phyloP scores from a whole-genome alignment of 257 asterid genomes.

The Primulina tabacum region DNA sequence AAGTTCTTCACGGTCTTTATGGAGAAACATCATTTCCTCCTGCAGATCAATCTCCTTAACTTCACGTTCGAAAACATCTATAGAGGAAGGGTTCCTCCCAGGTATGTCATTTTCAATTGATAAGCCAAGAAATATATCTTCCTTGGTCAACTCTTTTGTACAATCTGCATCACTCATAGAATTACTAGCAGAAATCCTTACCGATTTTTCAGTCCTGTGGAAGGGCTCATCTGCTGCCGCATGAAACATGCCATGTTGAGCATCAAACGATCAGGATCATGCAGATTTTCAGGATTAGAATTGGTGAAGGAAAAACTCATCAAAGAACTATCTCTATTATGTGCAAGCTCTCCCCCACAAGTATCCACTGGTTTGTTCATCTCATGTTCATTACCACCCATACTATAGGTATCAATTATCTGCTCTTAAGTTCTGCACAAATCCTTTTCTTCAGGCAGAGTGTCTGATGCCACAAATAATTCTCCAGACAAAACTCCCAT shows the following conservation, averaged over 20 bases:
- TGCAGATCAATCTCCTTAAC: constrained; percentile 50
- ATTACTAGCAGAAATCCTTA: constrained; percentile 32
- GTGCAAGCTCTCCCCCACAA: constrained; percentile 24
- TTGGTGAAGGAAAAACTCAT: constrained; percentile 18
- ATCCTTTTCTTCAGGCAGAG: constrained; percentile 27
- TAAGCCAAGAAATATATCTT: constrained; percentile 25
- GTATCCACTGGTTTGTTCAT: constrained; percentile 23
- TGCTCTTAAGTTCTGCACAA: constrained; percentile 25
- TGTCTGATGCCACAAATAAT: constrained; percentile 21
- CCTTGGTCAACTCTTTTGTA: constrained; percentile 29
- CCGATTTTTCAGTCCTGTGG: constrained; percentile 19
- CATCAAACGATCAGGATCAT: constrained; percentile 32
- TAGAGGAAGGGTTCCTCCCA: constrained; percentile 20
- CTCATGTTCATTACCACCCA: constrained; percentile 23
- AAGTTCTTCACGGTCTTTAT: constrained; percentile 60
- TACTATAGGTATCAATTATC: constrained; percentile 23
- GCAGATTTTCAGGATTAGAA: constrained; percentile 21
- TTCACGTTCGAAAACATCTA: constrained; percentile 31
- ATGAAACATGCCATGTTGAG: constrained; percentile 4
- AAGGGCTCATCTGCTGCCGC: constrained; percentile 23
- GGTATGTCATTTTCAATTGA: constrained; percentile 30
- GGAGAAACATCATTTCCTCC: constrained; percentile 61
- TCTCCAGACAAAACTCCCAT: constrained; percentile 31
- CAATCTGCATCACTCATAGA: constrained; percentile 26
- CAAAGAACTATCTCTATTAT: constrained; percentile 22